Evolutionary conservation across 306 rosid species (phyloP).

Genomic region (Heteromeles arbutifolia): DNA sequence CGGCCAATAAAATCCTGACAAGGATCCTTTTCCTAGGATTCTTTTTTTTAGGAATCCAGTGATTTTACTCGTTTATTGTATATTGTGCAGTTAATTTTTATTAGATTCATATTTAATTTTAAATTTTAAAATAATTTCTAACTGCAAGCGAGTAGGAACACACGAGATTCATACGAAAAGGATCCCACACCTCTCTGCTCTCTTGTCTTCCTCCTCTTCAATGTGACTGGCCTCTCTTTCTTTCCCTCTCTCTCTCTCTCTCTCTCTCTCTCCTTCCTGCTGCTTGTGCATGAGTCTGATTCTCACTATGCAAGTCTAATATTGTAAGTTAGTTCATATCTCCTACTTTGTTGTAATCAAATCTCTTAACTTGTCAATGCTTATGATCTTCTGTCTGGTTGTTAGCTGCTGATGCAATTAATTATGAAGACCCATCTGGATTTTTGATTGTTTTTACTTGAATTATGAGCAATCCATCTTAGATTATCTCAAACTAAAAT

Average conservation of each 20-base stretch:
- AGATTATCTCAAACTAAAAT: neutral
- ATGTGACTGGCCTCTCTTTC: neutral
- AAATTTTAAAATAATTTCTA: no score
- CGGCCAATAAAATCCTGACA: conserved; percentile 3
- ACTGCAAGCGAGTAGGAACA: no score
- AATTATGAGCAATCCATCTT: neutral
- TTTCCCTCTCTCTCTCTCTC: neutral
- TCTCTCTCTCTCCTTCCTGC: neutral
- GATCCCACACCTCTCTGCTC: neutral
- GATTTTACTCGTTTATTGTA: no score
- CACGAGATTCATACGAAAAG: no score
- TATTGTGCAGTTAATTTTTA: no score
- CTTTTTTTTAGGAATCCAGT: no score
- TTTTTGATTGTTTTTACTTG: neutral
- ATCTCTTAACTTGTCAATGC: neutral
- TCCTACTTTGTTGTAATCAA: neutral
- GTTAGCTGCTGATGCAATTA: neutral
- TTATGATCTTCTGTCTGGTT: neutral
- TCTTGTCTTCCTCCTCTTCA: neutral
- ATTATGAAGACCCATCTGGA: neutral
- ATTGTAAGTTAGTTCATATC: conserved; percentile 16
- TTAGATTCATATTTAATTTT: no score
- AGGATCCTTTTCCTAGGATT: no score
- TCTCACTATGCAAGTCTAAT: neutral
- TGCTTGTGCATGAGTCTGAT: neutral